Conservation (phyloP, 805 yeast species). For the Zygosaccharomyces gambellarensis region DNA sequence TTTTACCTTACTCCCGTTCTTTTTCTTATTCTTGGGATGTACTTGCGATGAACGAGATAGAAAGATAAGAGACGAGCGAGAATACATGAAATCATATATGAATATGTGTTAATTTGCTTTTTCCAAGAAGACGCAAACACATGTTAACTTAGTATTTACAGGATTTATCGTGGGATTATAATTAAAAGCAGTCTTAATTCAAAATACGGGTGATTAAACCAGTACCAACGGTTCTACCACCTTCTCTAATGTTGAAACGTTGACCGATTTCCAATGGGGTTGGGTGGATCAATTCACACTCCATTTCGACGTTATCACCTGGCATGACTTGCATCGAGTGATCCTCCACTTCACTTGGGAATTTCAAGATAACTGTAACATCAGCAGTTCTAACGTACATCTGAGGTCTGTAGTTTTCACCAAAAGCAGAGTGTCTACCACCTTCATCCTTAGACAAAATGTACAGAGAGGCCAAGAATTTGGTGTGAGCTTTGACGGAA, state of each 20-base stretch:
- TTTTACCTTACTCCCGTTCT: neutral
- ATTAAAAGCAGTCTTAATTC: slow-evolving; percentile 36
- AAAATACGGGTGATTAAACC: slow-evolving; percentile 93
- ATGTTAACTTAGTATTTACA: slow-evolving; percentile 10
- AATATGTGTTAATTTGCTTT: neutral
- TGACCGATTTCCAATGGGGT: slow-evolving; percentile 94
- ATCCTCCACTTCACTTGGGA: slow-evolving; percentile 81
- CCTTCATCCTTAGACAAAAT: slow-evolving; percentile 95
- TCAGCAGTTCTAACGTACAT: slow-evolving; percentile 94
- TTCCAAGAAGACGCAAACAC: neutral
- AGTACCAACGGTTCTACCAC: slow-evolving; percentile 98
- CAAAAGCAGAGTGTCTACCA: slow-evolving; percentile 98
- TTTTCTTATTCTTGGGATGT: neutral
- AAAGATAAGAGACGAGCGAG: neutral
- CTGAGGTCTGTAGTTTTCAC: slow-evolving; percentile 97
- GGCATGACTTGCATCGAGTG: slow-evolving; percentile 90
- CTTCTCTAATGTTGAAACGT: slow-evolving; percentile 99
- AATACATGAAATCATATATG: neutral
- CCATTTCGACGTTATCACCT: slow-evolving; percentile 98
- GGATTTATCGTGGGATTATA: neutral
- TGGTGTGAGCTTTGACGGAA: slow-evolving; percentile 85
- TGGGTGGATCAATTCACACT: slow-evolving; percentile 81
- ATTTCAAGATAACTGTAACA: slow-evolving; percentile 82
- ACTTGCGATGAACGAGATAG: neutral
- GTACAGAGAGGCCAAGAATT: slow-evolving; percentile 89